Conservation (phyloP, 805 yeast genomes). For the Teunomyces gatunensis region DNA sequence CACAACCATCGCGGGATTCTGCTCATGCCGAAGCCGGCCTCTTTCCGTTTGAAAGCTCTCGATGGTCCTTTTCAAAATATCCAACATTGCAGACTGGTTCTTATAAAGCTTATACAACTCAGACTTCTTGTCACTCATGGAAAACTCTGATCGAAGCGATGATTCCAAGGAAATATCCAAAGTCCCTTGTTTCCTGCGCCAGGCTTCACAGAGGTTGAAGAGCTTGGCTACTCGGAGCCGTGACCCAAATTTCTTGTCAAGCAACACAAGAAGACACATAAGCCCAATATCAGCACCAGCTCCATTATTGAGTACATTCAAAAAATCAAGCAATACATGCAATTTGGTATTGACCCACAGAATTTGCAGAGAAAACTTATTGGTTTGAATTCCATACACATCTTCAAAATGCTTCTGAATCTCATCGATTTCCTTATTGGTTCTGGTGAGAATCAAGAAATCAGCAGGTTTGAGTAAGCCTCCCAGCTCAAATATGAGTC, state of each 20-base stretch:
- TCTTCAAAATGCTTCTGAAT: conserved; percentile 33
- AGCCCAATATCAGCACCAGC: conserved; percentile 32
- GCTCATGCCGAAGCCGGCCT: conserved; percentile 17
- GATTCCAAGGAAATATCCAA: conserved; percentile 3
- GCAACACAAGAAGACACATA: conserved; percentile 21
- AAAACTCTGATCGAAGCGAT: conserved; percentile 11
- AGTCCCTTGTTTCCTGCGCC: not conserved
- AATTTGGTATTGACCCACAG: conserved; percentile 50
- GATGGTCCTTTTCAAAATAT: conserved; percentile 12
- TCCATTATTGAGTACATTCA: conserved; percentile 39
- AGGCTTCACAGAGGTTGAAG: conserved; percentile 19
- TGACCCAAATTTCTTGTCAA: conserved; percentile 25
- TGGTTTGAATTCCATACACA: conserved; percentile 39
- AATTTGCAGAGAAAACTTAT: conserved; percentile 46
- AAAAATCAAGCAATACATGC: conserved; percentile 46
- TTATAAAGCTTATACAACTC: conserved; percentile 8
- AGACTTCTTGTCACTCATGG: conserved; percentile 5
- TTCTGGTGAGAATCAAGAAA: conserved; percentile 50
- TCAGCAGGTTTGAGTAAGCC: conserved; percentile 45
- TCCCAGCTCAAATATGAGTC: conserved; percentile 40
- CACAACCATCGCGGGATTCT: conserved; percentile 37
- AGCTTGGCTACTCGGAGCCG: conserved; percentile 24
- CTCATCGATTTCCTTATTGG: conserved; percentile 48
- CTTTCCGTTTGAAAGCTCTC: conserved; percentile 11
- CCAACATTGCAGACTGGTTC: conserved; percentile 12